Evolutionary conservation across 345 rosid species (phyloP), one percentile per base, ranked within the genome.

Genomic region (Laguncularia racemosa): DNA sequence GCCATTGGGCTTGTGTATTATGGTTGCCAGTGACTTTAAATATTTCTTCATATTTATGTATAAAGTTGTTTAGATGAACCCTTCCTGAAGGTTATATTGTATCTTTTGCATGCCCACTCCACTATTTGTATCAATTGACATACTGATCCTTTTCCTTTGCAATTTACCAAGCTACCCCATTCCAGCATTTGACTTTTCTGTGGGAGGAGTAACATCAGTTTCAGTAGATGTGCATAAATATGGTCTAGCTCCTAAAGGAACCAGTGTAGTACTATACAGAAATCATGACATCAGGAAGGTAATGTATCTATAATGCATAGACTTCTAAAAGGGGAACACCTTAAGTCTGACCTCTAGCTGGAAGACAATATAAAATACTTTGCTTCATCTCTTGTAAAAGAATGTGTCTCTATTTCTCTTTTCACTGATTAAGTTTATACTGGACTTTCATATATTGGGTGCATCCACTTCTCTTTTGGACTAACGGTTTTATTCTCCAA

Each of bases 231-330:
- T 89, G 58, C 99, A 87, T 77, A 89, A 87, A 64, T 93, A 89
- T 75, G 99, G 99, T 20, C 66, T 93, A 75, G 99, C 97, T 60
- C 99, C 95, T 21, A 87, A 89, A 76, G 99, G 96, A 67, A 93
- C 99, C 26, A 93, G 99, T 67, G 63, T 83, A 53, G 95, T 89
- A 67, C 78, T 92, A 48, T 92, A 92, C 82, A 83, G 88, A 74
- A 83, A 93, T 73, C 99, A 84, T 65, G 99, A 89, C 55, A 83
- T 93, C 64, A 85, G 99, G 73, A 93, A 87, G 97, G 97, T 93
- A 67, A 45, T 47, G 20, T 12, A 33, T 50, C 57, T 12, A 16
- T 50, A 44, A 52, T 14, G 18, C 44, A 46, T 18, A 17, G 19
- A 9, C 23, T 55, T 47, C 23, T 16, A 33, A n/a, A 40, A 18